These are phyloP conservation scores for Yarrowia keelungensis DNA, from an alignment of 805 yeast genomes.

Conservation along the genomic window DNA sequence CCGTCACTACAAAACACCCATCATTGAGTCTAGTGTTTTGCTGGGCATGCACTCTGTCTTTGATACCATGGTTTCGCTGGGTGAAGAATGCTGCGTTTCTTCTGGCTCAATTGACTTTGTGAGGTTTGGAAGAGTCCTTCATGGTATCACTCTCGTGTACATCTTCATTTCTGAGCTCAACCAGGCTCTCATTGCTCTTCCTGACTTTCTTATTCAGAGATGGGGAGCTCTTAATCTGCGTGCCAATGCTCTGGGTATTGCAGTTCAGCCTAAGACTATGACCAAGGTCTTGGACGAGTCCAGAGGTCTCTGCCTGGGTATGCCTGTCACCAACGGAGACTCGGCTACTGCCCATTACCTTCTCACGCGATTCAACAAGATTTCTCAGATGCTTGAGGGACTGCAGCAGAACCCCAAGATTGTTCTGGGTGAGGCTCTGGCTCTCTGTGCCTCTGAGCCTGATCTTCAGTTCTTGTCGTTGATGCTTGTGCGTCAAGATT, in stretches of 20 bases:
- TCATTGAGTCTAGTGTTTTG: slow-evolving; percentile 3
- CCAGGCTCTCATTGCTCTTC: not conserved
- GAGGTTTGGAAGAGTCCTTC: slow-evolving; percentile 32
- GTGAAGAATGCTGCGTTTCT: slow-evolving; percentile 23
- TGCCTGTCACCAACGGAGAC: slow-evolving; percentile 15
- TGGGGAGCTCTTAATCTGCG: slow-evolving; percentile 31
- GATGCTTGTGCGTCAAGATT: slow-evolving; percentile 20
- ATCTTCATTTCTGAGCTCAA: slow-evolving; percentile 25
- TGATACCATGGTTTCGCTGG: slow-evolving; percentile 14
- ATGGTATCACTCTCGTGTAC: slow-evolving; percentile 13
- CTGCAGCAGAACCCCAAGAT: slow-evolving; percentile 3
- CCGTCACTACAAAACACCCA: not conserved
- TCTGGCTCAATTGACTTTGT: slow-evolving; percentile 34
- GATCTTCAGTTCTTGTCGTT: slow-evolving; percentile 18
- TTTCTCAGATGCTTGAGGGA: not conserved
- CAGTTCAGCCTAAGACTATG: not conserved
- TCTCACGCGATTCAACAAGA: not conserved
- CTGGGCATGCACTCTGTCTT: not conserved
- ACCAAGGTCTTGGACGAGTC: slow-evolving; percentile 26
- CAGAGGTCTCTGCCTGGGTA: slow-evolving; percentile 4
- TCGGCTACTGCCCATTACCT: slow-evolving; percentile 13
- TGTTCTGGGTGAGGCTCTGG: not conserved
- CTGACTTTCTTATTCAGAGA: slow-evolving; percentile 16
- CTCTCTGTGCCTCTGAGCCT: slow-evolving; percentile 10
- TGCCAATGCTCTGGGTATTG: slow-evolving; percentile 7